Conservation (phyloP, 192 early-diverging fungal genomes). For the Paraglomus brasilianum region DNA sequence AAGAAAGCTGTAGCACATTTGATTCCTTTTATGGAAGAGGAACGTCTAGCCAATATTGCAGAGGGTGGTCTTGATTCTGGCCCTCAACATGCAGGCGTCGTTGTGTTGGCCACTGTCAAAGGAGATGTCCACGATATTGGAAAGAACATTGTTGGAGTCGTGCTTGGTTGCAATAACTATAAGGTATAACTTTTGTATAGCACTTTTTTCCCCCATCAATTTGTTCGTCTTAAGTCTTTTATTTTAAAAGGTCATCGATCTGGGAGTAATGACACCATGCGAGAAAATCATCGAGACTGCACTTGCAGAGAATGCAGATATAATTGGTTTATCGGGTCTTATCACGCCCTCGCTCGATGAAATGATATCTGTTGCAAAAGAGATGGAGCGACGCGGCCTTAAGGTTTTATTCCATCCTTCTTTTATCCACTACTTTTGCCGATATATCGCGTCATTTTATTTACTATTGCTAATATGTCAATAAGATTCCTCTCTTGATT, state of each 20-base stretch:
- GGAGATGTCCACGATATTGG: constrained; percentile 98
- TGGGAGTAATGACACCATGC: constrained; percentile 94
- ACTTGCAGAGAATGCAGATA: constrained; percentile 83
- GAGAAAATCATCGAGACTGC: constrained; percentile 91
- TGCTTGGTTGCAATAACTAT: constrained; percentile 98
- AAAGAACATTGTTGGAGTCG: constrained; percentile 97
- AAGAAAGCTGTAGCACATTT: constrained; percentile 96
- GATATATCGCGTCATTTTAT: constrained; percentile 1
- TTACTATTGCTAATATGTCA: constrained; percentile 11
- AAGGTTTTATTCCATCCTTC: constrained; percentile 38
- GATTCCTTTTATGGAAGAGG: constrained; percentile 91
- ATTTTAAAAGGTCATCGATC: constrained; percentile 66
- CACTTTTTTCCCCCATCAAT: not conserved
- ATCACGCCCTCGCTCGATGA: constrained; percentile 96
- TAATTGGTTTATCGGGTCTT: constrained; percentile 91
- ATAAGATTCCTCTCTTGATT: constrained; percentile 80
- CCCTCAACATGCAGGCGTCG: constrained; percentile 83
- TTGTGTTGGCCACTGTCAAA: constrained; percentile 95
- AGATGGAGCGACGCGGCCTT: constrained; percentile 82
- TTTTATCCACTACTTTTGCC: not conserved
- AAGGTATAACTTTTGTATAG: constrained; percentile 29
- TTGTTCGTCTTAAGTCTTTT: not conserved
- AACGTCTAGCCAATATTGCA: constrained; percentile 76
- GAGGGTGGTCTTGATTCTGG: constrained; percentile 54
- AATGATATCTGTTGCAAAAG: constrained; percentile 95